Base-by-base conservation (phyloP, 2,329 filamentous ascomycete species). In the Paracoccidioides brasiliensis region DNA sequence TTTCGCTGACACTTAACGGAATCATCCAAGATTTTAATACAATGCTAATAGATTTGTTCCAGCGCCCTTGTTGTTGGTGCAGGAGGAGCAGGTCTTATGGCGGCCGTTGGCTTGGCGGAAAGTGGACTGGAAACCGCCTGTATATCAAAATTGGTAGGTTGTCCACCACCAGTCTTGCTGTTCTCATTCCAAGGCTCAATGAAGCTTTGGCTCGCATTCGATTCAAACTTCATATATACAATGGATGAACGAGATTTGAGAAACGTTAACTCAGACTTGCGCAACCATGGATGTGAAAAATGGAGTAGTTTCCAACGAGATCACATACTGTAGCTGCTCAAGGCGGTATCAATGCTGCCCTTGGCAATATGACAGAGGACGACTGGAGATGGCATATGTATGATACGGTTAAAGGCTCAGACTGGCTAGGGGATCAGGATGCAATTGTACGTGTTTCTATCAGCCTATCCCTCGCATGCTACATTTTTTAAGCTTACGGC, bases 381-480 rank as follows among this genome's bases (percentile, higher is more conserved):
- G 90, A 96, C 77, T 96, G 90, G 90, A 84, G 90, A 79, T 96
- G 90, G 90, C 90, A 96, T 77, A 96, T 96, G 90, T 96, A 96
- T 79, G 90, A 96, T 73, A 96, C 90, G 45, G 90, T 96, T 70
- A 96, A 96, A 80, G 90, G 90, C 62, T 95, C 88, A 62, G 90
- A 96, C 78, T 96, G 90, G 90, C 82, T 96, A 53, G 90, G 90
- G 73, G 90, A 96, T 74, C 90, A 96, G 75, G 90, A 96, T 71
- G 90, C 90, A 62, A 96, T 96, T 69, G 58, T 58, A 53, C 37
- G 56, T 53, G 49, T 38, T 22, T 48, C 30, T 52, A 33, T 41
- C 41, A 5, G 1, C n/a, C 28, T 10, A 35, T 50, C 28, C 10
- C 14, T n/a, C 44, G 10, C 3, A 12, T 53, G n/a, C 30, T 7